These are phyloP conservation scores for Hydrangea macrophylla DNA, from an alignment of 148 eudicot species.

Conservation along the genomic window DNA sequence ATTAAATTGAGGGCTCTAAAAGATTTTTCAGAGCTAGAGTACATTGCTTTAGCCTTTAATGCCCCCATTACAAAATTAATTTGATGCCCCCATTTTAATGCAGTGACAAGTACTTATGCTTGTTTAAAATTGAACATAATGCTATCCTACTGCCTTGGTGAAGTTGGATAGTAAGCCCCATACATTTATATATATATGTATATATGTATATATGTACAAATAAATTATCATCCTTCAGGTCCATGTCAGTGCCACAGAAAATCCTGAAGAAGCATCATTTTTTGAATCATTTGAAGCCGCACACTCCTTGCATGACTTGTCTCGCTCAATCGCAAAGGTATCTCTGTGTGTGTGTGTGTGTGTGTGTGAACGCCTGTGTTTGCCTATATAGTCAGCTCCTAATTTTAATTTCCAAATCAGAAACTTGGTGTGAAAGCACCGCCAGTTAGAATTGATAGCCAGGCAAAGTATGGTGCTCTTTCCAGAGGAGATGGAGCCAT, in stretches of 20 bases:
- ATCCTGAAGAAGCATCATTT: constrained; percentile 91
- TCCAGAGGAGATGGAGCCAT: constrained; percentile 98
- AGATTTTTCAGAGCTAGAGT: too few species aligned
- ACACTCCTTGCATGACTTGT: constrained; percentile 74
- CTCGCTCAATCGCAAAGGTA: constrained; percentile 84
- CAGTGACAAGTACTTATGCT: too few species aligned
- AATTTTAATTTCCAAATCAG: constrained; percentile 28
- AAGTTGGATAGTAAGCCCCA: too few species aligned
- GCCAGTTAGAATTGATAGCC: constrained; percentile 97
- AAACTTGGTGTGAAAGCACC: constrained; percentile 98
- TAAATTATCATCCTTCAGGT: constrained; percentile 52
- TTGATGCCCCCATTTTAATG: too few species aligned
- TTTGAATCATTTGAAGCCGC: constrained; percentile 96
- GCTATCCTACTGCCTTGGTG: too few species aligned
- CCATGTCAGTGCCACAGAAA: constrained; percentile 61
- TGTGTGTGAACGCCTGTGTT: too few species aligned
- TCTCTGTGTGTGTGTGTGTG: neutral
- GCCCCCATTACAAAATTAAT: too few species aligned
- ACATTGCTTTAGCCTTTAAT: too few species aligned
- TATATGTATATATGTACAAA: too few species aligned
- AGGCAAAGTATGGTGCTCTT: constrained; percentile 93
- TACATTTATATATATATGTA: too few species aligned
- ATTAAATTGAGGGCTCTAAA: too few species aligned
- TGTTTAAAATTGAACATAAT: too few species aligned
- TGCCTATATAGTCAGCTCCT: neutral